These are phyloP conservation scores for Aurinia saxatilis DNA, from an alignment of 345 rosid genomes.

Conservation along the genomic window DNA sequence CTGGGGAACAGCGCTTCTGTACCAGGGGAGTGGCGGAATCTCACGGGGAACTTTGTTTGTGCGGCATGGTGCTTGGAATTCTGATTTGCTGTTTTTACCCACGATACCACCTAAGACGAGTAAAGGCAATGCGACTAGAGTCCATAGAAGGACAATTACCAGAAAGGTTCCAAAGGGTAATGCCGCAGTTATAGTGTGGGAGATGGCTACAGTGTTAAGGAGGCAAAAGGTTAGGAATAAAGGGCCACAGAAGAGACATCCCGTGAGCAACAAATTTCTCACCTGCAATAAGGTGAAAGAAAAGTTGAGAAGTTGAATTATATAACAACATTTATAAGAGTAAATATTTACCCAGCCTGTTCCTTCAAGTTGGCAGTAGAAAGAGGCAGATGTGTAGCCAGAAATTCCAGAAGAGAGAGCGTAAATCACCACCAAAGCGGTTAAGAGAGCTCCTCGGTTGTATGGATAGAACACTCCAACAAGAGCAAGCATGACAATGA, in stretches of 20 bases:
- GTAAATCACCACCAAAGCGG: conserved; percentile 66
- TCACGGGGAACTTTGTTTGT: conserved; percentile 78
- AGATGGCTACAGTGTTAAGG: conserved; percentile 77
- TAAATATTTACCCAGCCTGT: conserved; percentile 48
- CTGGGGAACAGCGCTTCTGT: conserved; percentile 69
- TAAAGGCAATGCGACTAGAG: conserved; percentile 62
- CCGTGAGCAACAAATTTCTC: conserved; percentile 64
- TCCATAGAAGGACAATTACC: conserved; percentile 74
- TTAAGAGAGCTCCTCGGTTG: conserved; percentile 68
- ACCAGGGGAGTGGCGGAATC: conserved; percentile 73
- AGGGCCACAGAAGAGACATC: conserved; percentile 91
- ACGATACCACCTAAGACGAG: conserved; percentile 86
- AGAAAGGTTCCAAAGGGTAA: conserved; percentile 76
- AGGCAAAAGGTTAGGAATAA: conserved; percentile 75
- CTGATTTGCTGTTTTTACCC: conserved; percentile 80
- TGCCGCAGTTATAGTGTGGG: conserved; percentile 69
- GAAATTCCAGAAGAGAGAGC: conserved; percentile 75
- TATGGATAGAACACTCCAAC: conserved; percentile 81
- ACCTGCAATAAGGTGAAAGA: conserved; percentile 35
- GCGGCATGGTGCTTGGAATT: conserved; percentile 85
- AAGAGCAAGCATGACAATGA: conserved; percentile 58
- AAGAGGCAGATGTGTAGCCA: conserved; percentile 58
- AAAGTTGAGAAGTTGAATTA: not conserved
- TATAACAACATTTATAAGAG: not conserved
- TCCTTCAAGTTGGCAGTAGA: conserved; percentile 75